Percentiles rank a stretch among this genome's conserved stretches.
phyloP scores from a whole-genome alignment of 805 yeast genomes.

The Candida broadrunensis region DNA sequence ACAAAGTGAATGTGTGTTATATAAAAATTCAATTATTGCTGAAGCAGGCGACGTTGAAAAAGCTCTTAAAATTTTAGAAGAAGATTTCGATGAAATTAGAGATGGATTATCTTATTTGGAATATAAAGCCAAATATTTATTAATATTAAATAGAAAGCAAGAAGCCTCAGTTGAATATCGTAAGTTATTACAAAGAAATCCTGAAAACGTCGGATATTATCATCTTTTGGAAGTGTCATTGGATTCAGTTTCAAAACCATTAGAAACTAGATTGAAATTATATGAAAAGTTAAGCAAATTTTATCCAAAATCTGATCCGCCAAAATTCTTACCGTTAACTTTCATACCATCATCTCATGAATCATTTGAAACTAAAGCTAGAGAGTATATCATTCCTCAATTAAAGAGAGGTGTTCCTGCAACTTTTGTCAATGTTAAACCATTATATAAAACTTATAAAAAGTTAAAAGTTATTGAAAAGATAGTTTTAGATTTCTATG shows the following conservation, averaged over 20 bases:
- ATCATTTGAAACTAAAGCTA: slow-evolving; percentile 45
- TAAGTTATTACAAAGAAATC: slow-evolving; percentile 74
- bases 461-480: slow-evolving; percentile 46
- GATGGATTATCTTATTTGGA: slow-evolving; percentile 67
- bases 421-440: slow-evolving; percentile 80
- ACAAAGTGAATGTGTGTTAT: slow-evolving; percentile 75
- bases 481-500: slow-evolving; percentile 50
- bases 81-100: slow-evolving; percentile 44
- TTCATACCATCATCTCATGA: slow-evolving; percentile 56
- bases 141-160: slow-evolving; percentile 51
- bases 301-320: slow-evolving; percentile 84
- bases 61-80: slow-evolving; percentile 61
- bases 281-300: slow-evolving; percentile 64
- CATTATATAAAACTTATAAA: slow-evolving; percentile 54
- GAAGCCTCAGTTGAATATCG: slow-evolving; percentile 73
- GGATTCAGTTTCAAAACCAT: slow-evolving; percentile 44
- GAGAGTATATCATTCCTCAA: slow-evolving; percentile 55
- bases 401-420: slow-evolving; percentile 86
- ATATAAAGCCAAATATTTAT: slow-evolving; percentile 60
- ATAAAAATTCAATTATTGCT: slow-evolving; percentile 63
- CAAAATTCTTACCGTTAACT: slow-evolving; percentile 72
- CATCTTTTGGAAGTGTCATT: slow-evolving; percentile 62
- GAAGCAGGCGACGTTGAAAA: slow-evolving; percentile 60
- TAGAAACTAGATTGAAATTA: slow-evolving; percentile 50
- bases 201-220: slow-evolving; percentile 73